Base-by-base conservation (phyloP, 23 red algal species). In the Gracilaria vermiculophylla region DNA sequence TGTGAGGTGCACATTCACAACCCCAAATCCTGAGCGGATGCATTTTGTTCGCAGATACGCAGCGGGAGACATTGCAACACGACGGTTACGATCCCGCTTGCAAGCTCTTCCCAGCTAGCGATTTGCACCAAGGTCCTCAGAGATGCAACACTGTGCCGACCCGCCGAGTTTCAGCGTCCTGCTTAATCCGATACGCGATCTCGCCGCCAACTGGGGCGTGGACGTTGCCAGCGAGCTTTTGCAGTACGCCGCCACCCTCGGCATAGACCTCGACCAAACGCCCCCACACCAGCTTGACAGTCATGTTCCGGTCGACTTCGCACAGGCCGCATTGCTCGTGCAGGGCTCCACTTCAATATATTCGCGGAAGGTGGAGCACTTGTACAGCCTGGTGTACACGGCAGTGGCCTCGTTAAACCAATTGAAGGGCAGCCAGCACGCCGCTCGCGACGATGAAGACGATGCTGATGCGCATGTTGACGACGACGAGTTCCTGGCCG, bases 281-380 rank as follows among this genome's bases (percentile, higher is more conserved):
- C 37, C 50, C n/a, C 23, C 36, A 6, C 7, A 42, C 27, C 24
- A 23, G 5, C 29, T 62, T 33, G 69, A 78, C 51, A 54, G 50
- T 41, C 28, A 51, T 17, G 55, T 80, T 48, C 48, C 32, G 35
- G 62, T 86, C 52, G 86, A 85, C 40, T 96, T 96, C 76, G 78
- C 85, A 16, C 53, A 91, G 27, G 94, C 94, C 10, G 94, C 94
- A 14, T 48, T 96, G 35, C 31, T 96, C 17, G 79, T 96, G 35
- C 78, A 96, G 56, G 86, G 87, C 57, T 84, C 86, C 7, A 89
- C 94, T 31, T 81, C 79, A 1, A 77, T 96, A 11, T 96, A 96
- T 31, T 83, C 85, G 5, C 79, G 87, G 40, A 96, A 96, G 47
- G 94, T 96, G 4, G 87, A 96, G 49, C 86, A 96, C 49, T 58